Base-by-base conservation (phyloP, 352 stramenopile genomes). In the Thalassiosira livingstoniorum region DNA sequence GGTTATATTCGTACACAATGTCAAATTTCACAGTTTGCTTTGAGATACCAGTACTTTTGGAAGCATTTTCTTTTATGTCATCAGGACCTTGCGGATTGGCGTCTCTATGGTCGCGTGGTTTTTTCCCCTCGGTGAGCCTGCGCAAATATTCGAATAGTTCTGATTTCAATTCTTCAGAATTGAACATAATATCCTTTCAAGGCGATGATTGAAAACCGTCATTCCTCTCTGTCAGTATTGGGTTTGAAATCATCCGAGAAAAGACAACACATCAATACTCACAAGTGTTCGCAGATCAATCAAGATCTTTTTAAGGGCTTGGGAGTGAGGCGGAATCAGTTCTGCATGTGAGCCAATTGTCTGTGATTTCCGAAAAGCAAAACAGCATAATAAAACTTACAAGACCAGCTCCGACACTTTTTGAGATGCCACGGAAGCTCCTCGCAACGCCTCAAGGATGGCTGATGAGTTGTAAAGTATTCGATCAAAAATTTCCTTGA, bases 141-240 rank as follows among this genome's bases (percentile, higher is more conserved):
- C 93, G 93, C 94, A 96, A 97, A 83, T 98, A 98, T 4, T 86
- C 88, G 78, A 97, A 97, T 37, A 98, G 90, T 80, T 98, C 96
- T 34, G 83, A 82, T 72, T 95, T 97, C 79, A 97, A 95, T 58
- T 97, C 78, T n/a, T 55, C 42, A 31, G 45, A 92, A 4, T 95
- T 96, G 85, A 96, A 97, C 71, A 97, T 90, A 39, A 97, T 88
- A 83, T 98, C 39, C 4, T 37, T 23, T 15, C 15, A 63, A 32
- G n/a, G n/a, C n/a, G n/a, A n/a, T n/a, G n/a, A n/a, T n/a, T n/a
- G n/a, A n/a, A n/a, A n/a, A n/a, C n/a, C n/a, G n/a, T n/a, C n/a
- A n/a, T n/a, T n/a, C n/a, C n/a, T n/a, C n/a, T n/a, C n/a, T n/a
- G n/a, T n/a, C n/a, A n/a, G n/a, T n/a, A n/a, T n/a, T n/a, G n/a